Evolutionary conservation across 176 grass and related monocot genomes (phyloP).

Genomic region (Aegilops umbellulata): DNA sequence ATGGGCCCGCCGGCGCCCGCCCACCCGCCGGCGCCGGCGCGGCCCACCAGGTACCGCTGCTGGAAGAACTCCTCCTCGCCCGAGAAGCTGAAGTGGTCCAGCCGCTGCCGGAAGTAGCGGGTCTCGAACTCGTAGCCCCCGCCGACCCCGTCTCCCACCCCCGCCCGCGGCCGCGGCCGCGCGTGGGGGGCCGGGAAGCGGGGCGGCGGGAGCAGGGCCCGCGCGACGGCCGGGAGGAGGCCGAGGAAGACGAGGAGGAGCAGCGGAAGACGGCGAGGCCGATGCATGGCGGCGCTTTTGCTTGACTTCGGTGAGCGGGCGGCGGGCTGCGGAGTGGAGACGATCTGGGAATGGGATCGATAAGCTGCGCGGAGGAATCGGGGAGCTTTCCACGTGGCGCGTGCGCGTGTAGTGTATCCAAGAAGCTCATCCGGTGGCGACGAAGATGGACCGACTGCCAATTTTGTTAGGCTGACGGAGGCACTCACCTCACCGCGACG

Average conservation of each 20-base stretch:
- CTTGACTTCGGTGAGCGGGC: neutral
- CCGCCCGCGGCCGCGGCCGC: neutral
- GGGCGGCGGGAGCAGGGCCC: conserved; percentile 17
- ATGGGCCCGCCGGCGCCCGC: conserved; percentile 54
- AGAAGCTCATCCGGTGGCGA: neutral
- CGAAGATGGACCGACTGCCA: neutral
- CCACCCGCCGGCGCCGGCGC: conserved; percentile 44
- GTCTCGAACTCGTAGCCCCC: conserved; percentile 64
- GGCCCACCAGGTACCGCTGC: conserved; percentile 74
- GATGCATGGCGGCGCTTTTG: conserved; percentile 13
- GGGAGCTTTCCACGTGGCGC: conserved; percentile 19
- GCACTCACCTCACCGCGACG: too few species aligned
- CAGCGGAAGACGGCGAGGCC: neutral
- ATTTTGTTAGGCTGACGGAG: too few species aligned
- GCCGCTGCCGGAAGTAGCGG: conserved; percentile 77
- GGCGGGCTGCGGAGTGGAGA: neutral
- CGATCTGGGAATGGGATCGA: neutral
- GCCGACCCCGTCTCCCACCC: neutral
- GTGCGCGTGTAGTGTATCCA: neutral
- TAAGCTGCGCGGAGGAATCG: neutral
- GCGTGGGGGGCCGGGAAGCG: conserved; percentile 32
- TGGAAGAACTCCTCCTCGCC: conserved; percentile 56
- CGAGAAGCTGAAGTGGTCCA: conserved; percentile 94
- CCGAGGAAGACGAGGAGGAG: neutral
- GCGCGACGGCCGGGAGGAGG: conserved; percentile 13